Evolutionary conservation across 2,329 filamentous ascomycete species (phyloP).

Genomic region (Aspergillus aculeatus): DNA sequence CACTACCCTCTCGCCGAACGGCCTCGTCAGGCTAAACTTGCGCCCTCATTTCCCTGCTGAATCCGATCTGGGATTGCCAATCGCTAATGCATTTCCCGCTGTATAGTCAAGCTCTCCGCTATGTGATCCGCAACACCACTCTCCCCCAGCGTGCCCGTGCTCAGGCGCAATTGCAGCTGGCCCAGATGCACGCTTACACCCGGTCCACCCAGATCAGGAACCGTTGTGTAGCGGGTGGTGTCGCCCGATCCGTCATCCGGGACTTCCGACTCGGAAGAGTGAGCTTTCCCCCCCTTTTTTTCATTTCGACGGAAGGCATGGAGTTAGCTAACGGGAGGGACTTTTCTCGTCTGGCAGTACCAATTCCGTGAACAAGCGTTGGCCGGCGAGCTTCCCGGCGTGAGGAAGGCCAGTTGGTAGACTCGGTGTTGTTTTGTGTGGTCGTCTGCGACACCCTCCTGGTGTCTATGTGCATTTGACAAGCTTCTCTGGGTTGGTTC

Average conservation of each 20-base stretch:
- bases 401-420: constrained; percentile 96
- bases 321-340: constrained; percentile 20
- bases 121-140: constrained; percentile 89
- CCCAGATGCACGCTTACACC: constrained; percentile 95
- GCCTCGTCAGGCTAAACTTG: not conserved
- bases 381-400: constrained; percentile 80
- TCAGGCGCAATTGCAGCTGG: constrained; percentile 87
- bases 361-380: constrained; percentile 91
- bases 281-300: constrained; percentile 42
- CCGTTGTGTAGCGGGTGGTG: constrained; percentile 88
- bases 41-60: no score
- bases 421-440: constrained; percentile 5
- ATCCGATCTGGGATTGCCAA: not conserved
- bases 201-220: constrained; percentile 91
- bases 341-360: constrained; percentile 58
- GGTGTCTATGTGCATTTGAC: not conserved
- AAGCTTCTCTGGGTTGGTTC: not conserved
- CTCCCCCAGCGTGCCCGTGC: constrained; percentile 79
- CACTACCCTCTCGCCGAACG: not conserved
- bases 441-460: not conserved
- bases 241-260: constrained; percentile 81
- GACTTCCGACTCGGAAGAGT: constrained; percentile 92
- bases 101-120: constrained; percentile 81
- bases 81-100: not conserved
- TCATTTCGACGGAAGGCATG: not conserved